Evolutionary conservation across 805 yeast genomes (phyloP), one percentile per base, ranked within the genome.

Genomic region (Candida vartiovaarae): DNA sequence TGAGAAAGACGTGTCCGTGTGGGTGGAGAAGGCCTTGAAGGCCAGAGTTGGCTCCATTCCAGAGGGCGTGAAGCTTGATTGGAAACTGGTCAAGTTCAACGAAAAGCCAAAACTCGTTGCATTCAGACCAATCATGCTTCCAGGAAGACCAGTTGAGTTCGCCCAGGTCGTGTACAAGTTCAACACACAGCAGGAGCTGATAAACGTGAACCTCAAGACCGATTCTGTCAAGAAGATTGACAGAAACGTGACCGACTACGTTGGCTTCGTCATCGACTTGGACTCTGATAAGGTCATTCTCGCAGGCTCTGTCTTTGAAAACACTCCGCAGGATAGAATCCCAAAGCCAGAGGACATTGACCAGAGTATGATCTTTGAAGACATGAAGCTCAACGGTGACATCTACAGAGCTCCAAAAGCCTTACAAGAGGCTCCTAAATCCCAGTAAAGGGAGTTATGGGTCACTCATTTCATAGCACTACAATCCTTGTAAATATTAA

Each of bases 71-170:
- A 71, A 73, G 39, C 65, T 87, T 49, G 80, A 76, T 43, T 90
- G 97, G 96, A 82, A 84, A 55, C 68, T 90, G 41, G 65, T 80
- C 27, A 78, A 82, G 52, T 79, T 88, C 54, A 82, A 78, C 52
- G 65, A 70, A 30, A 72, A 77, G 38, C 97, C 97, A 26, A 83
- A 82, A 60, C 69, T 89, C 30, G 71, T 85, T 38, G 72, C 81
- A 3, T 76, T 90, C 54, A 82, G 82, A 51, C 80, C 84, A 2
- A 67, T 84, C 54, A 79, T 84, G 59, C 54, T 75, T 43, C 80
- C 81, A 4, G 77, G 76, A 20, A 64, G 65, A 44, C 78, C 80
- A 0, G 59, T 76, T 15, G 75, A 71, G 46, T 72, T 71, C 42
- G 73, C 80, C 40, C 86, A 82, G 62, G 63, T 80, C 8, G 74